Evolutionary conservation across 108 stramenopile species (phyloP).

Genomic region (Licmophora abbreviata): DNA sequence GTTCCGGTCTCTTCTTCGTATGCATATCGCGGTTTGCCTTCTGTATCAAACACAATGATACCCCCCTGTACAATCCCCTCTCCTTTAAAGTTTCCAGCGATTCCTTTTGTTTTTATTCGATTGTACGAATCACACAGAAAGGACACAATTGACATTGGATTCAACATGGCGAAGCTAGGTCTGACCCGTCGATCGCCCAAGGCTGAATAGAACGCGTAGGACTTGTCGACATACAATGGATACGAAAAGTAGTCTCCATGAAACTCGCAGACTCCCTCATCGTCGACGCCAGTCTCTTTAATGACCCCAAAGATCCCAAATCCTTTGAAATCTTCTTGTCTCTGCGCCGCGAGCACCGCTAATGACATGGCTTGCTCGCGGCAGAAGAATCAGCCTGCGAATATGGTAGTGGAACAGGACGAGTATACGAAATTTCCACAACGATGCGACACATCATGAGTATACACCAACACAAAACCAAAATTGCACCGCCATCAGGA

Average conservation of each 20-base stretch:
- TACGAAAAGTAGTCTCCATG: conserved; percentile 40
- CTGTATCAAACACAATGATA: conserved; percentile 54
- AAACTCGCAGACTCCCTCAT: conserved; percentile 64
- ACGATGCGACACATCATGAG: conserved; percentile 1
- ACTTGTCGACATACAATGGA: conserved; percentile 60
- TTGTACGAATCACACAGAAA: conserved; percentile 10
- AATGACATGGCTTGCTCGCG: conserved; percentile 78
- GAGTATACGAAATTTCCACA: conserved; percentile 4
- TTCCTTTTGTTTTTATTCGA: conserved; percentile 43
- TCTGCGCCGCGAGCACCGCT: conserved; percentile 35
- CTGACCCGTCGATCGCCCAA: conserved; percentile 44
- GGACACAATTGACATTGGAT: conserved; percentile 25
- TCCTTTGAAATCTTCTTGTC: conserved; percentile 25
- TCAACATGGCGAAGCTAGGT: conserved; percentile 24
- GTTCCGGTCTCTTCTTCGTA: conserved; percentile 66
- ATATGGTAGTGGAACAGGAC: conserved; percentile 54
- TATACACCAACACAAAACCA: too few relatives aligned
- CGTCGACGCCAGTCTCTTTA: conserved; percentile 79
- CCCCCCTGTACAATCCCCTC: conserved; percentile 80
- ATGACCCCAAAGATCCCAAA: conserved; percentile 51
- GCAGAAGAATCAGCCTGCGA: conserved; percentile 73
- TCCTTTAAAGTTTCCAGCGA: conserved; percentile 70
- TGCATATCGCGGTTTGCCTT: conserved; percentile 50
- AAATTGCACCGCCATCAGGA: too few relatives aligned
- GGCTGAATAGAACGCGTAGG: conserved; percentile 53